Evolutionary conservation across 345 rosid species (phyloP), one percentile per base, ranked within the genome.

Genomic region (Alliaria petiolata): DNA sequence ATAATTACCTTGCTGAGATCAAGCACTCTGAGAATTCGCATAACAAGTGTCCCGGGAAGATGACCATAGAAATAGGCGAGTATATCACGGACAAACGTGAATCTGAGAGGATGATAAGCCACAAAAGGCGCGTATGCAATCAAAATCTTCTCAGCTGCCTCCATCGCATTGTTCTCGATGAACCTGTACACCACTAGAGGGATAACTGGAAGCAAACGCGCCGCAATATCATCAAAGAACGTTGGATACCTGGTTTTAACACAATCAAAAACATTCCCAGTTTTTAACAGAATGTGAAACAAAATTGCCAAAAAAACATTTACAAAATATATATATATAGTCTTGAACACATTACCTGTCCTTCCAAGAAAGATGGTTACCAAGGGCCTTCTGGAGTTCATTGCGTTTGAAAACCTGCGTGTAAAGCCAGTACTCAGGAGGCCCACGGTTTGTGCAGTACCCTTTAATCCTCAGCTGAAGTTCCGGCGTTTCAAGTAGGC

Each of bases 351-450:
- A 33, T 79, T 68, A 91, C 99, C 98, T 89, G 78, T 91, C 98
- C 76, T 95, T 95, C 97, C 99, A 95, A 19, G 99, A 89, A 50
- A 95, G 98, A 85, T 95, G 98, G 83, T 86, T 88, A 75, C 99
- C 99, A 70, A 91, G 96, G 47, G 98, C 95, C 76, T 87, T 95
- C 55, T 79, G 92, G 78, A 89, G 83, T 66, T 95, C 99, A 72
- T 70, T 83, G 28, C 98, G 98, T 83, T 88, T 88, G 80, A 85
- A 89, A 14, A 84, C 72, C 80, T 91, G 93, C 8, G 92, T 44
- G 76, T 57, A 71, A 82, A 85, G 92, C 99, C 99, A 95, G 70
- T 89, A 98, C 72, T 95, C 99, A 1, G 92, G 86, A 46, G 82
- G 81, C 28, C 87, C 92, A 69, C 90, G 95, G 79, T 82, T 91